Evolutionary conservation across 257 asterid species (phyloP), one percentile per base, ranked within the genome.

Genomic region (Verbena officinalis): DNA sequence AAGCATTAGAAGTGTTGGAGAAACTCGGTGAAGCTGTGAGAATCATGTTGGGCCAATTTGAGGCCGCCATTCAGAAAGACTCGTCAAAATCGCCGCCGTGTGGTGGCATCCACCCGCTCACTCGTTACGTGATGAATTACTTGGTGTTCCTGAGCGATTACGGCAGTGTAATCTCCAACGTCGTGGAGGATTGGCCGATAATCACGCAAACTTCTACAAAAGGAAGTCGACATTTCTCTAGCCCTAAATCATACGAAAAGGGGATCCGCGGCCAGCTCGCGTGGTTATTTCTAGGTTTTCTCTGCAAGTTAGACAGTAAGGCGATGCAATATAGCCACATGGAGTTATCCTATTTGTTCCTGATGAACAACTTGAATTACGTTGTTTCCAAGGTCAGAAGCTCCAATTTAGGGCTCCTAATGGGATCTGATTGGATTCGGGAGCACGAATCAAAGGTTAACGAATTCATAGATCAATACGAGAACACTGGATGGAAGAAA

Each of bases 281-380:
- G 0, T 78, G 89, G 93, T 52, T 83, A 17, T 53, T 85, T 12
- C 81, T 83, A 0, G 77, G 81, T 12, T 82, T 85, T 52, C 69
- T 83, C 1, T 83, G 93, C 42, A 85, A 85, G 71, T 73, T 85
- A 14, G 87, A 85, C 58, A 77, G 73, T 5, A 83, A 85, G 52
- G 93, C 93, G n/a, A 77, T 56, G 50, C 20, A 43, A 9, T 83
- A 80, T 64, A 58, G 68, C 14, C 76, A 85, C 73, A 84, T 78
- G 43, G 73, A 87, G 0, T 62, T 74, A 10, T 73, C 84, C 1
- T 85, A 85, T 59, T 24, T 85, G 54, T 83, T 85, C 63, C 34
- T 85, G 13, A 87, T 89, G 0, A 83, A 85, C 72, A 85, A 85
- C 73, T 9, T 83, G 30, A 80, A 85, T 82, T 85, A 85, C 73